Evolutionary conservation across 345 rosid genomes (phyloP), one percentile per base, ranked within the genome.

Genomic region (Aethionema arabicum): DNA sequence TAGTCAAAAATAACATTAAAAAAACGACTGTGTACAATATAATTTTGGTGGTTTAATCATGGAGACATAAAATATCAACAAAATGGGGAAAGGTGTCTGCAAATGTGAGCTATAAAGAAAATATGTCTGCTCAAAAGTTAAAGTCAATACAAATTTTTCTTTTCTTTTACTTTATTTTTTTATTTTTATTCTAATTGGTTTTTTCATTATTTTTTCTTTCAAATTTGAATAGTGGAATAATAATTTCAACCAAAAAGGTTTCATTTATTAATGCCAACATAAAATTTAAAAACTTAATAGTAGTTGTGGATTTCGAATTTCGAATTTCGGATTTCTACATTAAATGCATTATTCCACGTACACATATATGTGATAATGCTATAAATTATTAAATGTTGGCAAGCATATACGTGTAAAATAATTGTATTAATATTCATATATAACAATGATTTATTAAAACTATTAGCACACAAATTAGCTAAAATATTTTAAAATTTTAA

Each of bases 41-140:
- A 54, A 43, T 30, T 27, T 37, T 21, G 27, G 44, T 38, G 36
- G 67, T 61, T 21, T 46, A 43, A 56, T 61, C 67, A 54, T 53
- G 51, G 67, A 54, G 73, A 69, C 73, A 69, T 46, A 56, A 54
- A 61, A 54, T 61, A 61, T 69, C 31, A 61, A 21, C 27, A 69
- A 69, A 61, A 46, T 37, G 49, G 67, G 73, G 35, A 69, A 69
- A 69, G 67, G 42, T 53, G 31, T 52, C 31, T 61, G 61, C 61
- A 53, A 37, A 69, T 69, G 36, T 54, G 43, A 68, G 56, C 62
- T 54, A 53, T 46, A 61, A 61, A 61, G 48, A 68, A 35, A 45
- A 61, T 29, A 52, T 46, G 73, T 69, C 62, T 39, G 41, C 67
- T 42, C 9, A 39, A 61, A 61, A 54, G 57, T 38, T 61, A 47